These are phyloP conservation scores for Wickerhamomyces pijperi DNA, from an alignment of 805 yeast genomes.

Conservation along the genomic window DNA sequence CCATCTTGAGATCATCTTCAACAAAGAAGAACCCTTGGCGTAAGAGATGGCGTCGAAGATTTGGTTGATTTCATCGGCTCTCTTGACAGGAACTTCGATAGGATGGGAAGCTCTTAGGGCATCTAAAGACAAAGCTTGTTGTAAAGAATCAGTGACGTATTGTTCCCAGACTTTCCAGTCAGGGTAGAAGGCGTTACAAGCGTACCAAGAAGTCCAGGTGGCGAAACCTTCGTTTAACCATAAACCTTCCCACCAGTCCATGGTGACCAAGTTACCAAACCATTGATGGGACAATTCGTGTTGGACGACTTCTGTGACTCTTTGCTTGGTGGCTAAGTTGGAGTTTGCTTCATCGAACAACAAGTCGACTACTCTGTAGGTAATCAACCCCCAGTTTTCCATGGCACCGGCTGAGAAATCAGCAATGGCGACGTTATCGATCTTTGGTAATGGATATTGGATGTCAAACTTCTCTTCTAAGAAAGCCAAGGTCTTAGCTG, in stretches of 20 bases:
- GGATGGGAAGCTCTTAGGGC: slow-evolving; percentile 79
- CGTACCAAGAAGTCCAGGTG: slow-evolving; percentile 85
- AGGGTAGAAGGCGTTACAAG: slow-evolving; percentile 65
- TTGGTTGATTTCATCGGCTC: slow-evolving; percentile 73
- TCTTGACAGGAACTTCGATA: slow-evolving; percentile 70
- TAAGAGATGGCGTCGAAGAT: slow-evolving; percentile 80
- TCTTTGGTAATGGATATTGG: slow-evolving; percentile 69
- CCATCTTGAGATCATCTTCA: slow-evolving; percentile 74
- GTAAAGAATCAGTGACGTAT: slow-evolving; percentile 68
- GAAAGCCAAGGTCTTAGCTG: slow-evolving; percentile 64
- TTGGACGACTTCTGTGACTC: slow-evolving; percentile 79
- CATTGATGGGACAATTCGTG: slow-evolving; percentile 89
- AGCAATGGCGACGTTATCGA: slow-evolving; percentile 74
- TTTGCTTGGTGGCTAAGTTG: slow-evolving; percentile 48
- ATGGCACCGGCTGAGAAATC: slow-evolving; percentile 83
- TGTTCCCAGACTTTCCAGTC: slow-evolving; percentile 85
- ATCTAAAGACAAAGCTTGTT: slow-evolving; percentile 65
- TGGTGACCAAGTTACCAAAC: slow-evolving; percentile 84
- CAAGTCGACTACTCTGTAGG: slow-evolving; percentile 69
- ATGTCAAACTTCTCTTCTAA: slow-evolving; percentile 66
- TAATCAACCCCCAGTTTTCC: slow-evolving; percentile 80
- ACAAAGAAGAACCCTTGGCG: slow-evolving; percentile 68
- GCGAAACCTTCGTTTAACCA: slow-evolving; percentile 89
- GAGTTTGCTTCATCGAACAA: slow-evolving; percentile 64
- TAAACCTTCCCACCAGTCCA: slow-evolving; percentile 89